Conservation (phyloP, 2,329 filamentous ascomycete species). For the Aspergillus flavus region DNA sequence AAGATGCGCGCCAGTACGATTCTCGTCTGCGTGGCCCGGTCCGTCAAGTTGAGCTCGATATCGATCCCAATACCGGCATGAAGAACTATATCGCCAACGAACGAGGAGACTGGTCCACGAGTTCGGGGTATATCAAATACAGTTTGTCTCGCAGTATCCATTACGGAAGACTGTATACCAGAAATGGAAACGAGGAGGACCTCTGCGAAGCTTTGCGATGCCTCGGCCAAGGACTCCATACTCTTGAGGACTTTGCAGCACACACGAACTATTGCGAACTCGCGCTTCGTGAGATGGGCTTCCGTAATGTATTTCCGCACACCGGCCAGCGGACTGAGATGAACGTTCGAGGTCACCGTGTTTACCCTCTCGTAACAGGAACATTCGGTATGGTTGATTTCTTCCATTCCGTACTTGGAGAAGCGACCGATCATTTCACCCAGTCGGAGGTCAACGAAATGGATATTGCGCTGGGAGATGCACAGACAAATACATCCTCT, state of each 20-base stretch:
- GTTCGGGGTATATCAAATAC: conserved; percentile 78
- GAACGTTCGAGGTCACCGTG: conserved; percentile 64
- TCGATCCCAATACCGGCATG: conserved; percentile 84
- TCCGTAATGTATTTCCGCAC: conserved; percentile 71
- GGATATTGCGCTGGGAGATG: conserved; percentile 72
- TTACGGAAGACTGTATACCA: conserved; percentile 73
- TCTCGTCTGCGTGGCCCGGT: conserved; percentile 79
- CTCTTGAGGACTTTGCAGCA: conserved; percentile 76
- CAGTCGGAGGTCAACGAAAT: conserved; percentile 84
- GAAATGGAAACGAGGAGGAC: conserved; percentile 70
- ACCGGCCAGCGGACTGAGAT: conserved; percentile 69
- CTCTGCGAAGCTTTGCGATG: conserved; percentile 79
- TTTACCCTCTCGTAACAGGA: conserved; percentile 73
- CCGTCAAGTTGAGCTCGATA: conserved; percentile 67
- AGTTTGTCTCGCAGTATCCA: conserved; percentile 75
- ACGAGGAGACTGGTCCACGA: conserved; percentile 83
- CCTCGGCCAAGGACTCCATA: conserved; percentile 75
- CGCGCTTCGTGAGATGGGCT: conserved; percentile 71
- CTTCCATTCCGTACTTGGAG: conserved; percentile 73
- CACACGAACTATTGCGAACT: conserved; percentile 86
- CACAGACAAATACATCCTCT: conserved; percentile 54
- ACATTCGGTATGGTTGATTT: conserved; percentile 82
- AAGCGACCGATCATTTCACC: conserved; percentile 81
- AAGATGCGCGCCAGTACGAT: conserved; percentile 78
- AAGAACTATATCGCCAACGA: conserved; percentile 99